Conservation (phyloP, 2,329 filamentous ascomycete genomes). For the Fusarium longipes region DNA sequence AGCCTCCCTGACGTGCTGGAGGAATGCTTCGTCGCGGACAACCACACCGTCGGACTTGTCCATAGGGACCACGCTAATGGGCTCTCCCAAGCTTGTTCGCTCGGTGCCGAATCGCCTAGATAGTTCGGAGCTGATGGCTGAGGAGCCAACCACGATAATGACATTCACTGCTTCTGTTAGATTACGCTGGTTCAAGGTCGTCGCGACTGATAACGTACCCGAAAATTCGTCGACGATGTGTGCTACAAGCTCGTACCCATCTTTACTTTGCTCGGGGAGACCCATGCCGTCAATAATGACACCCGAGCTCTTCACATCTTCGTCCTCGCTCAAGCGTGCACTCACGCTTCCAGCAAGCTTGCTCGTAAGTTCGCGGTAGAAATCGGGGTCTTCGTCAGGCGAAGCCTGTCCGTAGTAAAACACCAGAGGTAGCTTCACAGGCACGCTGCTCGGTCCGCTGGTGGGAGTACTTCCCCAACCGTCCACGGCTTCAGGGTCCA, state of each 20-base stretch:
- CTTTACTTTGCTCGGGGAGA: conserved; percentile 72
- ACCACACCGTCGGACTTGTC: conserved; percentile 89
- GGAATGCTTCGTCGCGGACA: conserved; percentile 77
- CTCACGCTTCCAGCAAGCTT: conserved; percentile 83
- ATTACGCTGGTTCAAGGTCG: neutral
- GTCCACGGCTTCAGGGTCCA: conserved; percentile 83
- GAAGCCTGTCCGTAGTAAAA: conserved; percentile 85
- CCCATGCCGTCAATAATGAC: conserved; percentile 88
- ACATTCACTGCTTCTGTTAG: conserved; percentile 75
- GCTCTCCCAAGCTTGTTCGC: conserved; percentile 70
- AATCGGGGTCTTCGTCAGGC: conserved; percentile 75
- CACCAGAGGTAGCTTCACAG: conserved; percentile 90
- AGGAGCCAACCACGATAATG: conserved; percentile 84
- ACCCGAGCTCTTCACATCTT: conserved; percentile 75
- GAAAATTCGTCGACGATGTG: conserved; percentile 75
- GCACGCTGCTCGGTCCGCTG: conserved; percentile 86
- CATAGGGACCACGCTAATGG: conserved; percentile 79
- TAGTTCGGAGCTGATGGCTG: conserved; percentile 80
- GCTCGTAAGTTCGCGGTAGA: conserved; percentile 80
- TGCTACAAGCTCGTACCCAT: conserved; percentile 79
- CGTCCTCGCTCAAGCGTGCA: conserved; percentile 80
- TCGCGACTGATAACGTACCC: conserved; percentile 46
- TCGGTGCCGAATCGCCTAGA: conserved; percentile 71
- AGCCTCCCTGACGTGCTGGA: conserved; percentile 78
- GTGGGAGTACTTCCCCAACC: conserved; percentile 93